phyloP scores from a whole-genome alignment of 2,329 filamentous ascomycete genomes.

The Stagonosporopsis rhizophila region DNA sequence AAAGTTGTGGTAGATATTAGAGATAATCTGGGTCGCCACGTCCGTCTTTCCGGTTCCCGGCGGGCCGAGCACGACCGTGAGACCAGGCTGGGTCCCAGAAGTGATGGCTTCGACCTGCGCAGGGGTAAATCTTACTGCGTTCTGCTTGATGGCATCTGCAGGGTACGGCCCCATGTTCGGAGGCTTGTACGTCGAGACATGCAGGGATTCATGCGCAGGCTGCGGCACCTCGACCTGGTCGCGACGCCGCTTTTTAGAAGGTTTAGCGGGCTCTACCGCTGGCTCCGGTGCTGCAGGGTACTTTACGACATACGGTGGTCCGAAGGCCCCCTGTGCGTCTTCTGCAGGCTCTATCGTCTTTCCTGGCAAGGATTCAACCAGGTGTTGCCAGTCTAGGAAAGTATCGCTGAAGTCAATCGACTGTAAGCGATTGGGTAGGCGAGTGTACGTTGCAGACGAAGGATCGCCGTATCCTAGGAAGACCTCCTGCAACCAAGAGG shows the following conservation, averaged over 20 bases:
- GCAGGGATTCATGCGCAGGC: slow-evolving; percentile 69
- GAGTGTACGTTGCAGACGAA: slow-evolving; percentile 82
- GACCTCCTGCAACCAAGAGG: slow-evolving; percentile 93
- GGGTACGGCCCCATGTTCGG: slow-evolving; percentile 90
- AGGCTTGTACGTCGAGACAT: slow-evolving; percentile 88
- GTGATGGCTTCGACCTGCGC: slow-evolving; percentile 91
- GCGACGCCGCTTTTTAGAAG: slow-evolving; percentile 86
- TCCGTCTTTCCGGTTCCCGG: slow-evolving; percentile 99
- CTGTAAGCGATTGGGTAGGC: slow-evolving; percentile 77
- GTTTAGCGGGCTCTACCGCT: slow-evolving; percentile 58
- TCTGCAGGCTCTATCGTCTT: slow-evolving; percentile 82
- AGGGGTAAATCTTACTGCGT: slow-evolving; percentile 86
- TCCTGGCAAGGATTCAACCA: slow-evolving; percentile 87
- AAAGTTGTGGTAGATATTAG: slow-evolving; percentile 98
- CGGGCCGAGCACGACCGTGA: slow-evolving; percentile 92
- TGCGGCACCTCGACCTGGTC: slow-evolving; percentile 71
- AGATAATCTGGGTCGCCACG: slow-evolving; percentile 97
- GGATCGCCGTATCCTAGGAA: slow-evolving; percentile 98
- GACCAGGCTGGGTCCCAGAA: slow-evolving; percentile 90
- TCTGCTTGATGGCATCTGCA: slow-evolving; percentile 80
- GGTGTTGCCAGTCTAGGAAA: slow-evolving; percentile 93
- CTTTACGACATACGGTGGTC: slow-evolving; percentile 86
- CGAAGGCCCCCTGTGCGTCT: slow-evolving; percentile 74
- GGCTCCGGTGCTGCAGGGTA: slow-evolving; percentile 52
- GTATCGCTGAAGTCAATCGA: slow-evolving; percentile 92